Evolutionary conservation across 768 basidiomycete genomes (phyloP).

Genomic region (Phanerochaete carnosa): DNA sequence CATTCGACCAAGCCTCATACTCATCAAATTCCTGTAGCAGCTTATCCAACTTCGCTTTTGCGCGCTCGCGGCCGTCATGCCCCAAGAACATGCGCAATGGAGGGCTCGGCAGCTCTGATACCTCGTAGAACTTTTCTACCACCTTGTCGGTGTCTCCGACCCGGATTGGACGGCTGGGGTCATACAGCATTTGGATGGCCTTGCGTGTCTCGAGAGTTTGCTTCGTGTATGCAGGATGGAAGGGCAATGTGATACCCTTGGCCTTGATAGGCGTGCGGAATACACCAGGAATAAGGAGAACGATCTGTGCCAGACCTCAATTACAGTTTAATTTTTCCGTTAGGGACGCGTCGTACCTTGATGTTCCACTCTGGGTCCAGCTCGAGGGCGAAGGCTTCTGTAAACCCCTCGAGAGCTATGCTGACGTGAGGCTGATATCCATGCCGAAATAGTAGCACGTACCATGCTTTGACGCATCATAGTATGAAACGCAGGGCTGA

Average conservation of each 20-base stretch:
- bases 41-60: constrained; percentile 1
- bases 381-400: constrained; percentile 36
- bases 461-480: constrained; percentile 14
- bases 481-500: constrained; percentile 2
- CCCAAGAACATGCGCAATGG: constrained; percentile 20
- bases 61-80: constrained; percentile 1
- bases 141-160: constrained; percentile 18
- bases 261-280: constrained; percentile 6
- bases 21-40: constrained; percentile 8
- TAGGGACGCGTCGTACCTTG: constrained; percentile 27
- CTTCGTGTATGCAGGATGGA: not conserved
- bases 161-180: not conserved
- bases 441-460: not conserved
- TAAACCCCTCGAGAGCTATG: constrained; percentile 34
- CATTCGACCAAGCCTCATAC: constrained; percentile 20
- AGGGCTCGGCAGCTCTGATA: constrained; percentile 9
- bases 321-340: not conserved
- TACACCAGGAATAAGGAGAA: constrained; percentile 16
- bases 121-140: constrained; percentile 13
- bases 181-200: not conserved
- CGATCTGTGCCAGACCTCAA: constrained; percentile 12
- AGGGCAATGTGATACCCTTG: not conserved
- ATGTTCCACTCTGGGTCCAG: constrained; percentile 47
- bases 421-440: not conserved
- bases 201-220: not conserved